These are phyloP conservation scores for Ambrosiella cleistominuta DNA, from an alignment of 2,329 filamentous ascomycete genomes.

Conservation along the genomic window DNA sequence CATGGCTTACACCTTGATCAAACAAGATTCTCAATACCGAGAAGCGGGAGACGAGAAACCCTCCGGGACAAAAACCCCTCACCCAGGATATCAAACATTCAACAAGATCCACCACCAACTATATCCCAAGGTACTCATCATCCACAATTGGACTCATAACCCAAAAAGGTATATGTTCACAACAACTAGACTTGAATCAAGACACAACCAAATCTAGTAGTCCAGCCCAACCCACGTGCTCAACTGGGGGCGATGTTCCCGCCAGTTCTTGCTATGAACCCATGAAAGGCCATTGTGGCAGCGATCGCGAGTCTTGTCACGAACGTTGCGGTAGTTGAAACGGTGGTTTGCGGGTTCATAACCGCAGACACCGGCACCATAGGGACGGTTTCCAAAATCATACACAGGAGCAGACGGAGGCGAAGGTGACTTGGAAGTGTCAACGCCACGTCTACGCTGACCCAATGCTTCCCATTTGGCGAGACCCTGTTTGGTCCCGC, in stretches of 20 bases:
- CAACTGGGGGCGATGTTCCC: conserved; percentile 10
- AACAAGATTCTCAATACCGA: conserved; percentile 27
- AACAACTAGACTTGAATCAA: conserved; percentile 17
- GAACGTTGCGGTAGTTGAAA: neutral
- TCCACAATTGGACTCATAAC: conserved; percentile 13
- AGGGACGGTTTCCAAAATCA: conserved; percentile 1
- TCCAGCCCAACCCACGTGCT: conserved; percentile 13
- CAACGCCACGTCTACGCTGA: conserved; percentile 54
- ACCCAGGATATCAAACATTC: conserved; percentile 1
- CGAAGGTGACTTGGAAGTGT: neutral
- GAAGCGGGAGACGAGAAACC: conserved; percentile 32
- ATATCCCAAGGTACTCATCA: conserved; percentile 8
- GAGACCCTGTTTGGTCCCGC: conserved; percentile 22
- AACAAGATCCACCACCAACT: neutral
- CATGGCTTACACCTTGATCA: neutral
- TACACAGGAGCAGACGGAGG: neutral
- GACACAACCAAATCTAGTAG: conserved; percentile 6
- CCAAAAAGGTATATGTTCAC: conserved; percentile 11
- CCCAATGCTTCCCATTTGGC: conserved; percentile 88
- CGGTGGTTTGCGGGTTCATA: conserved; percentile 2
- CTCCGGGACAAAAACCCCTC: conserved; percentile 5
- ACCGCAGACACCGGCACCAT: conserved; percentile 1
- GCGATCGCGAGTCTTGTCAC: conserved; percentile 5
- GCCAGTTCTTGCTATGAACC: conserved; percentile 12
- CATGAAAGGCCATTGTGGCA: conserved; percentile 7